Evolutionary conservation across 2,329 filamentous ascomycete genomes (phyloP), one percentile per base, ranked within the genome.

Genomic region (Trichoderma koningii): DNA sequence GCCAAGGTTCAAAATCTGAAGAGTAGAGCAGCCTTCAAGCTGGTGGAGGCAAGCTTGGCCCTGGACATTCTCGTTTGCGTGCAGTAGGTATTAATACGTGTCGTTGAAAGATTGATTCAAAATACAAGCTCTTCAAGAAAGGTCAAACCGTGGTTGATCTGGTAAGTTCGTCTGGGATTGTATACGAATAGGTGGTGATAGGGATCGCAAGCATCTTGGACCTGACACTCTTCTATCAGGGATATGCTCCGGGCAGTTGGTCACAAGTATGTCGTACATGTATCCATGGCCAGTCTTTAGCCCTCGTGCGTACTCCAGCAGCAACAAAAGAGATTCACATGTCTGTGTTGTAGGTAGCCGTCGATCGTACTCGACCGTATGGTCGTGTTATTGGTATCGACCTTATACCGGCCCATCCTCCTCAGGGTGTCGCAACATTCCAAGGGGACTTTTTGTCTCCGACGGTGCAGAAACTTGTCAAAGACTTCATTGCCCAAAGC

Each of bases 121-220:
- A 90, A 71, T 89, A 96, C 76, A 86, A 81, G 57, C 77, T 99
- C 21, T 97, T 99, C 77, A 87, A 83, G 67, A 83, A 80, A 6
- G 91, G 91, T 1, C 90, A 96, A 76, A 96, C 92, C 0, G 89
- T 99, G 1, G 88, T 99, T 59, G 95, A 99, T 78, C 81, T 99
- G 69, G 92, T 92, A 82, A 70, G 83, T 75, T 15, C 12, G 34
- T 23, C 9, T 12, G 10, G 34, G 2, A 5, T 12, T 3, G 12
- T 14, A 7, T 19, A 2, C 1, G 19, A 52, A 5, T 7, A 19
- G 9, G 3, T 4, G 30, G 1, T 41, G 23, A 23, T 28, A 9
- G 5, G 30, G 3, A 9, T 12, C 2, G 17, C 41, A 48, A 6
- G 44, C 3, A 21, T 47, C 17, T 19, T 41, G 21, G 5, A 9